Base-by-base conservation (phyloP, 1,284 basidiomycete species). In the Mycosarcoma maydis region DNA sequence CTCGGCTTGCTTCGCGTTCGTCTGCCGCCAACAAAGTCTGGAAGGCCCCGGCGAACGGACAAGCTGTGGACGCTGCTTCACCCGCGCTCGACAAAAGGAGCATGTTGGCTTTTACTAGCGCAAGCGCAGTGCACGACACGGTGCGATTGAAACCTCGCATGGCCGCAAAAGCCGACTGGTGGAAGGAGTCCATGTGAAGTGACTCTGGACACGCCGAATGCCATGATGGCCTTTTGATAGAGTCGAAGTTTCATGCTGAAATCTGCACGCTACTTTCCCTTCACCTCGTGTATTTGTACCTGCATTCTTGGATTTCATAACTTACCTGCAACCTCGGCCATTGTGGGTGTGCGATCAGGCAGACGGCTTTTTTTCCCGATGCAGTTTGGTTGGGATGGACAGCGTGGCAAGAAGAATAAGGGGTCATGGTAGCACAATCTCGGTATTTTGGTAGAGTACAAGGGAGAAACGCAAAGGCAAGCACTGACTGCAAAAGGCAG, bases 161-260 rank as follows among this genome's bases (percentile, higher is more conserved):
- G 54, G 46, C 59, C 6, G 68, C 68, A 1, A 57, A 67, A 29
- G 44, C 58, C 16, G 68, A 72, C 27, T 72, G 68, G 68, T 72
- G 68, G 68, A 72, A 72, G 27, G 68, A 71, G 27, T 27, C 49
- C 10, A 36, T 70, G 37, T 58, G 41, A 57, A 8, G 19, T 24
- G 24, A 10, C 32, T 6, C 27, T 13, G 6, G 7, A 29, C 7
- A 29, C n/a, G n/a, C n/a, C n/a, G n/a, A n/a, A n/a, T n/a, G n/a
- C n/a, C n/a, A n/a, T n/a, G n/a, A n/a, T n/a, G n/a, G n/a, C n/a
- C n/a, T n/a, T n/a, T n/a, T n/a, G n/a, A n/a, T n/a, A n/a, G n/a
- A n/a, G n/a, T n/a, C n/a, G n/a, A n/a, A n/a, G n/a, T n/a, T n/a
- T n/a, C n/a, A n/a, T n/a, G n/a, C n/a, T n/a, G n/a, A n/a, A n/a